These are phyloP conservation scores for Diplosphaera chodatii DNA, from an alignment of 139 green algal genomes.

Conservation along the genomic window DNA sequence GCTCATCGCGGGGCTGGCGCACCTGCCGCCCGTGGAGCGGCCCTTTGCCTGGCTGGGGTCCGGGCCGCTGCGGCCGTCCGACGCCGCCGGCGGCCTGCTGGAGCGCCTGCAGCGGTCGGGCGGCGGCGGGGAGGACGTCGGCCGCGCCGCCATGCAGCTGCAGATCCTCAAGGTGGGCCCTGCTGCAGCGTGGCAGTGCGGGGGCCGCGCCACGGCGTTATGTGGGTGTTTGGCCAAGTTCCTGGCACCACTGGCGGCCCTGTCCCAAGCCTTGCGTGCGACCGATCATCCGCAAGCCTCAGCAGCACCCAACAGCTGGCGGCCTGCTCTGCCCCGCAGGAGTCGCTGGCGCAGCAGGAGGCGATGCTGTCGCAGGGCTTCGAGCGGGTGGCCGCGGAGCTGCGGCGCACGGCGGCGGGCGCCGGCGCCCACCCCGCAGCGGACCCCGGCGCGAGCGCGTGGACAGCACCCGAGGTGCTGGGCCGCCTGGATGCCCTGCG, in stretches of 20 bases:
- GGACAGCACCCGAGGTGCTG: background rate
- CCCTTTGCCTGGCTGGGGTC: conserved; percentile 10
- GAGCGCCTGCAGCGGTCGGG: background rate
- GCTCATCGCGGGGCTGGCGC: conserved; percentile 7
- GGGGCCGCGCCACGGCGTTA: too few relatives aligned
- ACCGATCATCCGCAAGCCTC: too few relatives aligned
- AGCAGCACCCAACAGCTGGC: too few relatives aligned
- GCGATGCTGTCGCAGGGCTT: background rate
- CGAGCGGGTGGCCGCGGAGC: background rate
- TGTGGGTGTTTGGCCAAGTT: too few relatives aligned
- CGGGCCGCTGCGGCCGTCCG: background rate
- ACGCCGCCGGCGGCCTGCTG: conserved; percentile 1
- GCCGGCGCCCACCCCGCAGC: background rate
- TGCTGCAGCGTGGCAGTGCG: too few relatives aligned
- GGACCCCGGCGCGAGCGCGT: too few relatives aligned
- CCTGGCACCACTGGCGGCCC: too few relatives aligned
- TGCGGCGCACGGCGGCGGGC: background rate
- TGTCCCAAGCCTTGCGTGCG: too few relatives aligned
- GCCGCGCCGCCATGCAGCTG: background rate
- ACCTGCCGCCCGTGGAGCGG: conserved; percentile 8
- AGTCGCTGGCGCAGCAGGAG: conserved; percentile 15
- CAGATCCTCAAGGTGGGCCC: conserved; percentile 4
- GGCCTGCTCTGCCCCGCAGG: too few relatives aligned
- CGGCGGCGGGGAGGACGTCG: too few relatives aligned
- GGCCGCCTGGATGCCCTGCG: conserved; percentile 5